phyloP scores from a whole-genome alignment of 305 asterid genomes.

The Fraxinus floribunda region DNA sequence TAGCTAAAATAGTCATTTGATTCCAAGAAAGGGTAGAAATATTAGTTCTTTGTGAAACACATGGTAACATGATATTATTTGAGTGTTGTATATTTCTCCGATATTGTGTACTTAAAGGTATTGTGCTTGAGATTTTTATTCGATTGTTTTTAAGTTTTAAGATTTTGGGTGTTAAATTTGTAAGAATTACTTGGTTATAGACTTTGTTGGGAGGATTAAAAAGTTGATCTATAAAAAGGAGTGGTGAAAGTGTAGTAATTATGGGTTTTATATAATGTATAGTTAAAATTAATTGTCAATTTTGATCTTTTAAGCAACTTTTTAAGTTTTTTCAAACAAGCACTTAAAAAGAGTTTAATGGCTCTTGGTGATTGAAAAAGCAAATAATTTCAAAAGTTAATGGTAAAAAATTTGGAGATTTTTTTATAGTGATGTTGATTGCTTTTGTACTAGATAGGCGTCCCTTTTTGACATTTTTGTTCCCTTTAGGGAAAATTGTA shows the following conservation, averaged over 20 bases:
- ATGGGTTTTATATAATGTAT: not conserved
- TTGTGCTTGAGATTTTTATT: not conserved
- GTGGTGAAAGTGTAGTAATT: not conserved
- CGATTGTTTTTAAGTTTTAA: not conserved
- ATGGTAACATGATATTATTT: not conserved
- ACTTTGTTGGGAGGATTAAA: not conserved
- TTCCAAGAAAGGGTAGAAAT: not conserved
- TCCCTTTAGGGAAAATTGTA: not conserved
- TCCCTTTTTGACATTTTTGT: not conserved
- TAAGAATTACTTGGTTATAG: not conserved
- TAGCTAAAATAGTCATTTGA: not conserved
- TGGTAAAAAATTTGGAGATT: not conserved
- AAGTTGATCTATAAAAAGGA: not conserved
- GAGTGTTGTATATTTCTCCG: not conserved
- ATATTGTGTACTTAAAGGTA: not conserved
- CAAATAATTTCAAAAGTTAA: not conserved
- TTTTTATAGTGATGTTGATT: not conserved
- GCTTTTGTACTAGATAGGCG: not conserved
- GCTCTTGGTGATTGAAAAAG: not conserved
- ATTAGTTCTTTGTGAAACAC: not conserved
- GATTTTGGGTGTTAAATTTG: not conserved
- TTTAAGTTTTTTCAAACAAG: not conserved
- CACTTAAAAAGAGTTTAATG: not conserved
- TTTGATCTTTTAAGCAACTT: not conserved
- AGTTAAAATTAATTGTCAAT: not conserved